Conservation (phyloP, 345 rosid genomes). For the Pistacia vera region DNA sequence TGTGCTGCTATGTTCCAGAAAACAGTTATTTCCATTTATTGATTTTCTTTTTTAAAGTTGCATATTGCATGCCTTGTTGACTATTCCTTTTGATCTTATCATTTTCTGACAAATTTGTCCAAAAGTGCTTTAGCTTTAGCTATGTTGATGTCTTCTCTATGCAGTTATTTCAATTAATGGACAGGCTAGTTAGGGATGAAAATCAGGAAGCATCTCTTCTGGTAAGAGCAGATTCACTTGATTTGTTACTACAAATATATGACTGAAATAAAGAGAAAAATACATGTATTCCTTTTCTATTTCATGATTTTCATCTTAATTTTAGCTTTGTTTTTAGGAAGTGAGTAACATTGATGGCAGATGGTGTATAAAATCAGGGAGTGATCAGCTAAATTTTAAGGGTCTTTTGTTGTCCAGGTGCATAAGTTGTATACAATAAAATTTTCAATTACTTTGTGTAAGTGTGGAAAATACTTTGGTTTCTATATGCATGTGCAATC, state of each 20-base stretch:
- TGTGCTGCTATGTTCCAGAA: background rate
- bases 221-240: constrained; percentile 39
- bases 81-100: background rate
- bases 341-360: constrained; percentile 67
- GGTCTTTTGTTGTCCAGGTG: constrained; percentile 88
- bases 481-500: background rate
- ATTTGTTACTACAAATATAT: background rate
- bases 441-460: background rate
- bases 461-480: background rate
- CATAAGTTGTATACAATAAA: constrained; percentile 18
- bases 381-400: constrained; percentile 48
- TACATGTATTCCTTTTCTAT: constrained; percentile 12
- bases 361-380: constrained; percentile 78
- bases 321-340: constrained; percentile 45
- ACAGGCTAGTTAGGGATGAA: constrained; percentile 65
- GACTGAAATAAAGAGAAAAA: background rate
- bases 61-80: background rate
- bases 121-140: background rate
- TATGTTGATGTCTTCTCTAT: constrained; percentile 23
- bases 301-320: constrained; percentile 22
- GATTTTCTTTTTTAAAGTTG: background rate
- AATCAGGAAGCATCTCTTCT: constrained; percentile 43
- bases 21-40: too few species aligned
- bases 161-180: constrained; percentile 82
- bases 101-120: background rate